Base-by-base conservation (phyloP, 306 rosid genomes). In the Arachis hypogaea region DNA sequence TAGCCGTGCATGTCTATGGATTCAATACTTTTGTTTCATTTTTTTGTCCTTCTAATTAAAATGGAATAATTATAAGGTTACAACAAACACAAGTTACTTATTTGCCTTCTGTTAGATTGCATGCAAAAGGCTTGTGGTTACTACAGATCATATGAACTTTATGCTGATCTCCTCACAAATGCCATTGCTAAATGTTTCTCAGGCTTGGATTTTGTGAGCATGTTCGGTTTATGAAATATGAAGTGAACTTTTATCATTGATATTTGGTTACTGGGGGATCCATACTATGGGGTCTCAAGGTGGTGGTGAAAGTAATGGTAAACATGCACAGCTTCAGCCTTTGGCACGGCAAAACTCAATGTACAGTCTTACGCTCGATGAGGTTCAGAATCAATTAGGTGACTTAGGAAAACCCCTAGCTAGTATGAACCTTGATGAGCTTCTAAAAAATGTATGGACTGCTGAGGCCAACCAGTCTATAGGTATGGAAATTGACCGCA, bases 351-450 rank as follows among this genome's bases (percentile, higher is more conserved):
- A 94, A 78, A 90, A 80, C 75, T 89, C 98, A 2, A 74, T 94
- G 77, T 94, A 94, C 82, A 85, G 79, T 82, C 98, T 94, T 54
- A 91, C 98, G 0, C 89, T 94, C 0, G 96, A 94, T 77, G 97
- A 94, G 84, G 93, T 94, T 75, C 95, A 94, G 82, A 91, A 82
- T 81, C 98, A 91, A 69, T 83, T 94, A 83, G 97, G 93, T 10
- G 93, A 94, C 86, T 73, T 91, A 66, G 98, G 97, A 50, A 94
- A 94, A 74, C 98, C 98, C 1, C 83, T 94, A 46, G 80, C 89
- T 68, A 91, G 97, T 81, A 94, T 94, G 98, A 94, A 94, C 80
- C 94, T 94, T 41, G 98, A 94, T 2, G 98, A 94, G 88, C 96
- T 94, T 84, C 97, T 94, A 0, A 91, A 89, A 82, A 94, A 77